These are phyloP conservation scores for Pontederia crassipes DNA, from an alignment of 176 grass and related monocot genomes.

Conservation along the genomic window DNA sequence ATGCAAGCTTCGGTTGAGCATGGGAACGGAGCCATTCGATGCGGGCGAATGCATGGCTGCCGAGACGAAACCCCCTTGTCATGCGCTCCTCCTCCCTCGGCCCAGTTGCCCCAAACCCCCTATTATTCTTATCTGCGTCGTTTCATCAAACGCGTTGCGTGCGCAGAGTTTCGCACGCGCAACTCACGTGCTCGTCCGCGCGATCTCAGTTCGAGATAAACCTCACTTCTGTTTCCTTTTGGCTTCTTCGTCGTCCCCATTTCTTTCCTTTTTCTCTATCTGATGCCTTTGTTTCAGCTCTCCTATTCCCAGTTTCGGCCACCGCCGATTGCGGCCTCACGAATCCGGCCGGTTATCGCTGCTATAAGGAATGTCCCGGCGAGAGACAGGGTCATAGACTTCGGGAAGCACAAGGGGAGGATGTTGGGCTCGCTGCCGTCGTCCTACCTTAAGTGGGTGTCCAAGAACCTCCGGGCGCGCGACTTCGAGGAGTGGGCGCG, in stretches of 20 bases:
- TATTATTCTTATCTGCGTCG: no score
- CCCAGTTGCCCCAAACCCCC: background rate
- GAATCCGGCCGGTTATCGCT: background rate
- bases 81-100: background rate
- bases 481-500: constrained; percentile 30
- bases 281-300: constrained; percentile 5
- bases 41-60: constrained; percentile 31
- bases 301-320: background rate
- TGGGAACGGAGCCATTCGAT: constrained; percentile 6
- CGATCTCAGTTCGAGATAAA: no score
- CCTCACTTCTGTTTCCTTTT: no score
- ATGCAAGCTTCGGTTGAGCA: no score
- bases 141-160: no score
- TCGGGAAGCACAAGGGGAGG: constrained; percentile 45
- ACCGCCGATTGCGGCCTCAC: background rate
- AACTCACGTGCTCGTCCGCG: no score
- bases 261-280: no score
- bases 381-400: constrained; percentile 40
- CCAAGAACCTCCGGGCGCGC: constrained; percentile 37
- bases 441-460: constrained; percentile 43
- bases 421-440: constrained; percentile 57
- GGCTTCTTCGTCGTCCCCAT: no score
- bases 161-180: no score
- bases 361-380: constrained; percentile 9
- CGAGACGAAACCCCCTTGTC: constrained; percentile 11